These are phyloP conservation scores for Cercospora berteroae DNA, from an alignment of 2,329 filamentous ascomycete species.

Conservation along the genomic window DNA sequence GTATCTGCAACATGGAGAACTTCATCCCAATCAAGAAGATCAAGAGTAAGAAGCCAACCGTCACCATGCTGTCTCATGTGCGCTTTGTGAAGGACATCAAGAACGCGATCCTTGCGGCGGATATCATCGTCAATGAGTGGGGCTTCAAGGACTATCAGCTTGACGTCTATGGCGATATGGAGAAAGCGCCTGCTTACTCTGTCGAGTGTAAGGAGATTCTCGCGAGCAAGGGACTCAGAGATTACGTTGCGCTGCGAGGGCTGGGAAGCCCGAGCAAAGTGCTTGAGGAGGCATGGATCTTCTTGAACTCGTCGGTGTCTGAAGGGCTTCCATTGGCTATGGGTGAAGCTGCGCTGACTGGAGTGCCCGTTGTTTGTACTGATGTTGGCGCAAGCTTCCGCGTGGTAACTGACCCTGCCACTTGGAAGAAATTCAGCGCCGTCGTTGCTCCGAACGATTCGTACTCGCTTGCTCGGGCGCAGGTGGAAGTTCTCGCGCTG, in stretches of 20 bases:
- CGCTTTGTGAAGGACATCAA: conserved; percentile 59
- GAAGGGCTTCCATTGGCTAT: conserved; percentile 48
- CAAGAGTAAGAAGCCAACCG: conserved; percentile 52
- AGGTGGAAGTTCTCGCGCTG: conserved; percentile 62
- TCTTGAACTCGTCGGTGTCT: conserved; percentile 42
- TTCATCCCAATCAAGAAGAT: conserved; percentile 57
- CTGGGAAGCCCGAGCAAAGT: conserved; percentile 55
- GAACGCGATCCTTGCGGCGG: conserved; percentile 57
- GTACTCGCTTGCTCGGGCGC: conserved; percentile 58
- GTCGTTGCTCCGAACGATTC: conserved; percentile 65
- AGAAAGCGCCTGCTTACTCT: conserved; percentile 57
- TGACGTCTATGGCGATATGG: conserved; percentile 58
- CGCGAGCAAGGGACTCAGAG: conserved; percentile 47
- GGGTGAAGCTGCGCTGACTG: conserved; percentile 48
- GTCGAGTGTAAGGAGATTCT: conserved; percentile 55
- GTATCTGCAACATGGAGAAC: conserved; percentile 58
- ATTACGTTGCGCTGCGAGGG: conserved; percentile 49
- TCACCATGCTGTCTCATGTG: conserved; percentile 60
- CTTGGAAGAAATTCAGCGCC: conserved; percentile 54
- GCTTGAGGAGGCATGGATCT: conserved; percentile 57
- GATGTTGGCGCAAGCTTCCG: conserved; percentile 57
- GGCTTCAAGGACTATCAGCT: conserved; percentile 59
- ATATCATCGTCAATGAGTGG: conserved; percentile 61
- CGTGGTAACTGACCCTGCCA: conserved; percentile 55
- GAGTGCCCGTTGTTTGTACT: conserved; percentile 46